phyloP scores from a whole-genome alignment of 345 rosid species.

The Zanthoxylum bungeanum region DNA sequence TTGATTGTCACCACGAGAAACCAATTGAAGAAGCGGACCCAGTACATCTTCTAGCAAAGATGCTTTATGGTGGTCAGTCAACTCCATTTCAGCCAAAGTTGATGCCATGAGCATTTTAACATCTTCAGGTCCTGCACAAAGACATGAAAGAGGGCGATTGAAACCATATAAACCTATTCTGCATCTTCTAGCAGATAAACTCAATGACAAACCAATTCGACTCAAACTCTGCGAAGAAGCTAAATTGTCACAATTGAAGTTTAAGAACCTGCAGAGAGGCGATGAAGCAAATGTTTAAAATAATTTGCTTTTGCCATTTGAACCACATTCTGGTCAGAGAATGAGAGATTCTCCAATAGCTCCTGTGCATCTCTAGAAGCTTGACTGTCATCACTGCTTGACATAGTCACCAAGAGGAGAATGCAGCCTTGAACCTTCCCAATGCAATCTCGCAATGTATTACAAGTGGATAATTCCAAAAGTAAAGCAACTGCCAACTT shows the following conservation, averaged over 20 bases:
- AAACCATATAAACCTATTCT: not conserved
- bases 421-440: slow-evolving; percentile 65
- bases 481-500: slow-evolving; percentile 55
- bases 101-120: slow-evolving; percentile 47
- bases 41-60: slow-evolving; percentile 49
- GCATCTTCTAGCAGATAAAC: slow-evolving; percentile 2
- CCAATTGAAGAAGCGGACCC: slow-evolving; percentile 47
- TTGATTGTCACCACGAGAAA: slow-evolving; percentile 30
- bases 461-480: slow-evolving; percentile 46
- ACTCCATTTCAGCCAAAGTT: slow-evolving; percentile 57
- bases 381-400: slow-evolving; percentile 49
- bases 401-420: slow-evolving; percentile 63
- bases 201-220: not conserved
- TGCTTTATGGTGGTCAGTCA: slow-evolving; percentile 59
- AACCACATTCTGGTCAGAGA: slow-evolving; percentile 49
- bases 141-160: not conserved
- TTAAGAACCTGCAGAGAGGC: slow-evolving; percentile 49
- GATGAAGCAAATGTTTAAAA: slow-evolving; percentile 53
- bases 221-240: not conserved
- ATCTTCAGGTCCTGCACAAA: slow-evolving; percentile 53
- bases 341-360: slow-evolving; percentile 55
- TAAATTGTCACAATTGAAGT: slow-evolving; percentile 10
- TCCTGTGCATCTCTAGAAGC: slow-evolving; percentile 47
- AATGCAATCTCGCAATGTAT: slow-evolving; percentile 32
- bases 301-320: slow-evolving; percentile 73